Percentiles rank a stretch among this genome's conserved stretches.
Evolutionary conservation across 2,329 filamentous ascomycete species (phyloP).

Genomic region (Claviceps digitariae): DNA sequence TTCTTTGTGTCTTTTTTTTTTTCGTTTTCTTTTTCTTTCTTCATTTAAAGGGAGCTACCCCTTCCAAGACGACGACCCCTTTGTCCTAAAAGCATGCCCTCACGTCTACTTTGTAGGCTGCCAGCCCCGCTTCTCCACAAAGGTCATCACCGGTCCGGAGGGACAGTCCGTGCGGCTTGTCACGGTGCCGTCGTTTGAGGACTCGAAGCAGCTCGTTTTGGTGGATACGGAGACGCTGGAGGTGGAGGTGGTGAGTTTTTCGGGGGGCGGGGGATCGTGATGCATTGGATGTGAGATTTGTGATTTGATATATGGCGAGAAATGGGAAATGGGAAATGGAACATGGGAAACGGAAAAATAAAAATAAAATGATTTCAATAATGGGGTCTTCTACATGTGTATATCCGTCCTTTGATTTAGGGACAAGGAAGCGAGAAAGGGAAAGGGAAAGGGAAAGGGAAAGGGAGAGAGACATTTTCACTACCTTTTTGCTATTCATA

Average conservation of each 20-base stretch:
- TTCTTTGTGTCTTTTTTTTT: too few species aligned
- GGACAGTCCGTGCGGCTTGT: constrained; percentile 65
- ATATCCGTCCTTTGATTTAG: too few species aligned
- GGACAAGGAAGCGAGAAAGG: too few species aligned
- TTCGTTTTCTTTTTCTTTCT: background rate
- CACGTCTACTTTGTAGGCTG: constrained; percentile 87
- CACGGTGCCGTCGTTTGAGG: constrained; percentile 68
- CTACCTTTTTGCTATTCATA: too few species aligned
- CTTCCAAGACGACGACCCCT: constrained; percentile 86
- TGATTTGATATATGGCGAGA: background rate
- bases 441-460: background rate
- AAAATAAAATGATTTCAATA: too few species aligned
- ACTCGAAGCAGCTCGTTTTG: constrained; percentile 67
- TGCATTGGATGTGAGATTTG: too few species aligned
- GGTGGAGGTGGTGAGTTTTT: constrained; percentile 54
- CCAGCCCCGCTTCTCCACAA: constrained; percentile 65
- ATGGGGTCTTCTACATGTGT: too few species aligned
- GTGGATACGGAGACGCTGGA: constrained; percentile 79
- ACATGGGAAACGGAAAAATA: too few species aligned
- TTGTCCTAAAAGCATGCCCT: constrained; percentile 72
- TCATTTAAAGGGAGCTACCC: constrained; percentile 67
- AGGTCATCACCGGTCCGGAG: constrained; percentile 49
- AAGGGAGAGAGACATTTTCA: background rate
- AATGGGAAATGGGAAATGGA: background rate
- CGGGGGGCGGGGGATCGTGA: background rate